These are phyloP conservation scores for Xylaria sp. DNA, from an alignment of 2,329 filamentous ascomycete species.

Conservation along the genomic window DNA sequence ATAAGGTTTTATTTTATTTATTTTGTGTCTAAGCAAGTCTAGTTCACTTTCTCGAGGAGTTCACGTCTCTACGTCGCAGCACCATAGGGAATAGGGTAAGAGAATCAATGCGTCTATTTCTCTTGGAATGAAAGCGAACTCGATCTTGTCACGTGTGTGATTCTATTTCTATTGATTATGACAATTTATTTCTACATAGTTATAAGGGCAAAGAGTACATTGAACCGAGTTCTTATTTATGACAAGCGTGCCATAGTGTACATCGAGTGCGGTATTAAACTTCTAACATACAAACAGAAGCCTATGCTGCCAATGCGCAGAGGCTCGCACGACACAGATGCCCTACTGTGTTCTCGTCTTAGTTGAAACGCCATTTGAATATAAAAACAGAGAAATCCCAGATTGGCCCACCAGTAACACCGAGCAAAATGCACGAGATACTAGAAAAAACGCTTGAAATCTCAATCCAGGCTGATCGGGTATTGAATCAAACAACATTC, in stretches of 20 bases:
- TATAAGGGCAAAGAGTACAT: neutral
- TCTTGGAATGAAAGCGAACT: neutral
- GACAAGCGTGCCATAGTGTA: slow-evolving; percentile 19
- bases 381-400: slow-evolving; percentile 23
- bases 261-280: slow-evolving; percentile 27
- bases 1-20: no score
- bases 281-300: slow-evolving; percentile 25
- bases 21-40: neutral
- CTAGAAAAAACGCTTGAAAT: slow-evolving; percentile 17
- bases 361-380: slow-evolving; percentile 28
- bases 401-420: slow-evolving; percentile 28
- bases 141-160: neutral
- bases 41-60: no score
- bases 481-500: slow-evolving; percentile 10
- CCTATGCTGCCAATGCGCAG: slow-evolving; percentile 10
- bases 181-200: neutral
- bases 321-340: slow-evolving; percentile 8
- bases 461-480: slow-evolving; percentile 2
- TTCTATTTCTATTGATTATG: neutral
- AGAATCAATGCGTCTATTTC: neutral
- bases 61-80: no score
- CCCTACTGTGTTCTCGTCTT: slow-evolving; percentile 11
- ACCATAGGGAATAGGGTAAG: neutral
- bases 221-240: slow-evolving; percentile 16
- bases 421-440: slow-evolving; percentile 34